phyloP scores from a whole-genome alignment of 1,284 basidiomycete species.

The Melampsora occidentalis region DNA sequence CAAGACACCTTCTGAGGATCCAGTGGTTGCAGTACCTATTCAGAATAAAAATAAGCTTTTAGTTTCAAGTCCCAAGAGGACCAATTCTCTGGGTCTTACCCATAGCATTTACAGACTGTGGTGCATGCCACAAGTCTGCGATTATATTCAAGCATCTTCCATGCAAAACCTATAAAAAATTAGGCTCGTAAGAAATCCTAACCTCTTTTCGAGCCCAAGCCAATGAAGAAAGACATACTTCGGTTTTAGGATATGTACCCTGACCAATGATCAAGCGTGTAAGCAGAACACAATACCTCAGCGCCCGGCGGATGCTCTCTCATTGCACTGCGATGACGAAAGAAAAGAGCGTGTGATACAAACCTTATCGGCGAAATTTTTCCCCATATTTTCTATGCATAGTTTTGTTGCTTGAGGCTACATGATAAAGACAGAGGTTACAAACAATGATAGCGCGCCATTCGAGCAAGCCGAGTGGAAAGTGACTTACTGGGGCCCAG shows the following conservation, averaged over 20 bases:
- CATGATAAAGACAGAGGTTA: background rate
- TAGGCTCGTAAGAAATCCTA: slow-evolving; percentile 13
- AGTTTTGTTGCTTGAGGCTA: slow-evolving; percentile 64
- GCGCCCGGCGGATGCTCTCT: too few species aligned
- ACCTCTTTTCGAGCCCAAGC: background rate
- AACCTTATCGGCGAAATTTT: slow-evolving; percentile 81
- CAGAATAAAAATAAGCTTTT: too few species aligned
- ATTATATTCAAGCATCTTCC: slow-evolving; percentile 69
- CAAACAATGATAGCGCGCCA: too few species aligned
- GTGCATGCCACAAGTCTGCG: slow-evolving; percentile 89
- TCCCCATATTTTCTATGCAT: slow-evolving; percentile 70
- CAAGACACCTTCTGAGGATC: slow-evolving; percentile 75
- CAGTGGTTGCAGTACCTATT: slow-evolving; percentile 81
- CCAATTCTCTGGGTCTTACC: too few species aligned
- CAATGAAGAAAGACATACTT: slow-evolving; percentile 9
- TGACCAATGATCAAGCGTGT: background rate
- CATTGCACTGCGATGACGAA: too few species aligned
- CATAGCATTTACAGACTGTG: slow-evolving; percentile 68
- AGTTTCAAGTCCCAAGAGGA: too few species aligned
- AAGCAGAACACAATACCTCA: too few species aligned
- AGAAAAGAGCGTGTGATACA: slow-evolving; percentile 66
- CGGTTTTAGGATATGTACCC: slow-evolving; percentile 31
- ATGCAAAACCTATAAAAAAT: slow-evolving; percentile 45
- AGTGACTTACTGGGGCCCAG: slow-evolving; percentile 60
- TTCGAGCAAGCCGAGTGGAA: background rate